phyloP scores from a whole-genome alignment of 2,329 filamentous ascomycete genomes.

The Penicillium sp. region DNA sequence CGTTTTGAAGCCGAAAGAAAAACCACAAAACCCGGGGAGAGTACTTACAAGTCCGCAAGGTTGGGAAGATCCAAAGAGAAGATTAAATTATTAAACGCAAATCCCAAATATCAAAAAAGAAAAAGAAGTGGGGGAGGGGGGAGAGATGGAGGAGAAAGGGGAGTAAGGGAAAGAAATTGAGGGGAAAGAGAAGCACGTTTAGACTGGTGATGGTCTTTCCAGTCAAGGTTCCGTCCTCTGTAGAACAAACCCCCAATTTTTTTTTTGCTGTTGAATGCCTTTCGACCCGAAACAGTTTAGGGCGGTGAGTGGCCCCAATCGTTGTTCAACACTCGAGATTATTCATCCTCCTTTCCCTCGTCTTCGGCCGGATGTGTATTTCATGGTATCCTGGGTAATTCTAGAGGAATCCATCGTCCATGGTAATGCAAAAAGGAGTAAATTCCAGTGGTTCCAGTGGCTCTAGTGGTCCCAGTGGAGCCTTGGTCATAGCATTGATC shows the following conservation, averaged over 20 bases:
- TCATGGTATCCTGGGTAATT: background rate
- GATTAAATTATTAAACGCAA: conserved; percentile 6
- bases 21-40: background rate
- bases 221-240: background rate
- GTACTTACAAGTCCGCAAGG: background rate
- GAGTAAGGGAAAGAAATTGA: background rate
- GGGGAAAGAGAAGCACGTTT: conserved; percentile 3
- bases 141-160: background rate
- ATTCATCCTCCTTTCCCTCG: background rate
- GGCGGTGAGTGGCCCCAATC: conserved; percentile 26
- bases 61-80: conserved; percentile 7
- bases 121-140: conserved; percentile 2
- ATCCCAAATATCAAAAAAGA: conserved; percentile 28
- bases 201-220: background rate
- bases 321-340: conserved; percentile 7
- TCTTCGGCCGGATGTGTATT: background rate
- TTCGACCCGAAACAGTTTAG: conserved; percentile 36
- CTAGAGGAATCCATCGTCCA: background rate
- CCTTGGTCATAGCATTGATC: background rate
- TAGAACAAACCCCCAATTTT: background rate
- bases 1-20: conserved; percentile 24
- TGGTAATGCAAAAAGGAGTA: background rate
- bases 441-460: background rate
- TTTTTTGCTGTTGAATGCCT: conserved; percentile 32
- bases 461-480: background rate